Percentiles rank a stretch among this genome's conserved stretches.
Conservation (phyloP, 805 yeast genomes). For the Candida loeiensis region DNA sequence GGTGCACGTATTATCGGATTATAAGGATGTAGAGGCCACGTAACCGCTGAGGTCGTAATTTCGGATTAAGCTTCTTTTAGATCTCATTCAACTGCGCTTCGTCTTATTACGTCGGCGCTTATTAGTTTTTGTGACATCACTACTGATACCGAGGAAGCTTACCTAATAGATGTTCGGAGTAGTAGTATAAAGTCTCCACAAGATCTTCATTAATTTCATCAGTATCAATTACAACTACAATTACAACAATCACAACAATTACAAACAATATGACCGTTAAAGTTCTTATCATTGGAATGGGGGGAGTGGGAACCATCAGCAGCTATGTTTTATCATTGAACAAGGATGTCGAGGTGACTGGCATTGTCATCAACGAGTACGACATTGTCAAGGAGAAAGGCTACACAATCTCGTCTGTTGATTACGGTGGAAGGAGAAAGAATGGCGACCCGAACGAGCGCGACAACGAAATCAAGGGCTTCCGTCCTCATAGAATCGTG, state of each 20-base stretch:
- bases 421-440: constrained; percentile 24
- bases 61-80: too few species aligned
- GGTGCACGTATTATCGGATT: too few species aligned
- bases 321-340: constrained; percentile 46
- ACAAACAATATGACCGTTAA: constrained; percentile 10
- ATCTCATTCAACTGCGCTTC: too few species aligned
- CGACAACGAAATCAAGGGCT: constrained; percentile 18
- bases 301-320: constrained; percentile 82
- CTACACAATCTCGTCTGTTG: constrained; percentile 27
- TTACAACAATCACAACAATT: background rate
- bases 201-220: background rate
- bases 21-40: too few species aligned
- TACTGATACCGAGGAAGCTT: too few species aligned
- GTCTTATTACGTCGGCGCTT: too few species aligned
- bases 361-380: constrained; percentile 31
- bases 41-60: too few species aligned
- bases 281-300: constrained; percentile 78
- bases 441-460: constrained; percentile 15
- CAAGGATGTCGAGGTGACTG: constrained; percentile 25
- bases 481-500: constrained; percentile 26
- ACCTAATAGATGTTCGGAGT: too few species aligned
- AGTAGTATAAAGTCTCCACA: background rate
- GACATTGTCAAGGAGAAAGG: constrained; percentile 26
- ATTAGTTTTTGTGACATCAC: too few species aligned
- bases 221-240: background rate